These are phyloP conservation scores for Zangia roseola DNA, from an alignment of 768 basidiomycete species.

Conservation along the genomic window DNA sequence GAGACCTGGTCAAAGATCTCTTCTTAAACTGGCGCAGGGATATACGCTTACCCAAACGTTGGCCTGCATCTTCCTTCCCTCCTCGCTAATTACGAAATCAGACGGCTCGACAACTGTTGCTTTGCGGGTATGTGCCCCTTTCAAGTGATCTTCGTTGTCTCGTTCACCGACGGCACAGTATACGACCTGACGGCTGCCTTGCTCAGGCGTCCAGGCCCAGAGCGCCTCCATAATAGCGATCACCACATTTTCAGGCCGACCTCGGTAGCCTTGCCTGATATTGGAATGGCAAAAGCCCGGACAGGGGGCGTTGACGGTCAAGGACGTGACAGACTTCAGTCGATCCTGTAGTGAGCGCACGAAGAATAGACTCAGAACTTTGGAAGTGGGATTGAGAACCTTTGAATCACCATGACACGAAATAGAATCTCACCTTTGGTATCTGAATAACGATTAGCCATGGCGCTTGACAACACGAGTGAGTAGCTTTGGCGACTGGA, in stretches of 20 bases:
- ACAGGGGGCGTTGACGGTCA: conserved; percentile 24
- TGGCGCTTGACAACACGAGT: conserved; percentile 7
- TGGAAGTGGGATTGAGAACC: too few relatives aligned
- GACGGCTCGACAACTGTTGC: conserved; percentile 23
- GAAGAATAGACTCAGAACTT: conserved; percentile 34
- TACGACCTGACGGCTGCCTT: conserved; percentile 37
- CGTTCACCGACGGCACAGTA: conserved; percentile 29
- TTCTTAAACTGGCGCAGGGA: too few relatives aligned
- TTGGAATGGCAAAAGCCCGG: conserved; percentile 35
- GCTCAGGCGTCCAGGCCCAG: conserved; percentile 24
- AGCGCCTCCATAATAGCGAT: conserved; percentile 6
- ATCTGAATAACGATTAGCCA: conserved; percentile 20
- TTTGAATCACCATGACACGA: not conserved
- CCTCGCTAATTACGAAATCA: conserved; percentile 33
- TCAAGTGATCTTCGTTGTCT: conserved; percentile 19
- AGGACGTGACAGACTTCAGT: conserved; percentile 15
- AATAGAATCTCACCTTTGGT: conserved; percentile 25
- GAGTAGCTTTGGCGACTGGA: not conserved
- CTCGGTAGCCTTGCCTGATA: conserved; percentile 21
- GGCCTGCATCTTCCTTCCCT: conserved; percentile 30
- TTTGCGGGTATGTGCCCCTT: conserved; percentile 18
- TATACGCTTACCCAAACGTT: conserved; percentile 34
- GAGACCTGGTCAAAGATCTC: not conserved
- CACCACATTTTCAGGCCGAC: not conserved
- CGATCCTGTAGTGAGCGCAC: conserved; percentile 26